Base-by-base conservation (phyloP, 805 yeast genomes). In the Candida koratica region DNA sequence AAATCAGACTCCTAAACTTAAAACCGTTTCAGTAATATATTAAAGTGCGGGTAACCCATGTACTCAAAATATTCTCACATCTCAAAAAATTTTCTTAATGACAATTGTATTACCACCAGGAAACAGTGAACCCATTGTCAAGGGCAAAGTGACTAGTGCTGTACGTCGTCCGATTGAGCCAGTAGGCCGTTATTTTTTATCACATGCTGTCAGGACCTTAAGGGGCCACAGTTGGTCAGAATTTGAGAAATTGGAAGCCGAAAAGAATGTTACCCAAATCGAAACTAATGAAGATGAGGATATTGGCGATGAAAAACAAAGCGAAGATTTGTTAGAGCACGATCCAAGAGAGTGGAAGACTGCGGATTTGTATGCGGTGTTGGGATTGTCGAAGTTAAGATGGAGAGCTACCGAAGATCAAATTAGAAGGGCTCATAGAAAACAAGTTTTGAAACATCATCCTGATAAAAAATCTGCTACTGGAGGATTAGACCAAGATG, bases 141-240 rank as follows among this genome's bases (percentile, higher is more conserved):
- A 54, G 35, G 61, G 75, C 46, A 66, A 69, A 38, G 76, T 68
- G 58, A 54, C 83, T 31, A 73, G 77, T 16, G 71, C 88, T 32
- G 72, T 73, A 31, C 82, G 83, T 51, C 83, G 96, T 61, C 81
- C 90, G 42, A 71, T 89, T 45, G 98, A 93, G 69, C 97, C 98
- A 25, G 96, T 90, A 48, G 98, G 98, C 39, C 90, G 94, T 44
- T 84, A 77, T 59, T 93, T 89, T 70, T 71, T 93, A 52, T 96
- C 96, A 35, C 98, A 93, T 57, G 97, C 97, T 41, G 80, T 95
- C 49, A 84, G 98, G 73, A 77, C 94, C 37, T 73, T 89, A 52
- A 81, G 96, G 68, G 96, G 96, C 61, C 96, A 95, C 69, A 87
- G 97, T 33, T 93, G 97, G 96, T 87, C 97, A 38, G 97, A 93